These are phyloP conservation scores for Populus hybrid DNA, from an alignment of 441 rosid species.

Conservation along the genomic window DNA sequence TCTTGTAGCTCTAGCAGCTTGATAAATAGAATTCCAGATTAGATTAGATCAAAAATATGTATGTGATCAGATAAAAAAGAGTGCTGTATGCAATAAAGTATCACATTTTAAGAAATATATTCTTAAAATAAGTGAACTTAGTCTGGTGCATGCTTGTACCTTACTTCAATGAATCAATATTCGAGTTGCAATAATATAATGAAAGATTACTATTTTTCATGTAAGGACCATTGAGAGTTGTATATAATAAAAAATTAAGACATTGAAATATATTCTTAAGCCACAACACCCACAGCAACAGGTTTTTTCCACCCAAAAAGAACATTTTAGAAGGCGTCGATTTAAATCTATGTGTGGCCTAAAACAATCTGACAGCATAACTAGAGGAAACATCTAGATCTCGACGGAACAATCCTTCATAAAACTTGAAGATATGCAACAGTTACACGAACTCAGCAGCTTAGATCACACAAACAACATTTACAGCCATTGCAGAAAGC, in stretches of 20 bases:
- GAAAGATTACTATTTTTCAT: not conserved
- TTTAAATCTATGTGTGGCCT: too few relatives aligned
- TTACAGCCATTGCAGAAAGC: too few relatives aligned
- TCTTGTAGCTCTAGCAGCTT: not conserved
- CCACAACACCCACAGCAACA: not conserved
- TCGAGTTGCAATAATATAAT: not conserved
- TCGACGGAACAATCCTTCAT: too few relatives aligned
- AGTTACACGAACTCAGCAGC: not conserved
- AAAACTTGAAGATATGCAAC: too few relatives aligned
- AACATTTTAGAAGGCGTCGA: not conserved
- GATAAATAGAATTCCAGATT: not conserved
- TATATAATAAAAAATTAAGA: too few relatives aligned
- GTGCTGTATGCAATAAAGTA: too few relatives aligned
- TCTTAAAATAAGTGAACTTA: too few relatives aligned
- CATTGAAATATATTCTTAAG: not conserved
- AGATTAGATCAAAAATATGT: not conserved
- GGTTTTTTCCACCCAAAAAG: not conserved
- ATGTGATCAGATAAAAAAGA: too few relatives aligned
- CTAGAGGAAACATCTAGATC: too few relatives aligned
- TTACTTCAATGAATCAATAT: not conserved
- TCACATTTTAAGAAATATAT: too few relatives aligned
- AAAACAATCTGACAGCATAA: too few relatives aligned
- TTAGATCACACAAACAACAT: not conserved
- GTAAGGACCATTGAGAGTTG: not conserved
- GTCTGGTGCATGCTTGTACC: too few relatives aligned